phyloP scores from a whole-genome alignment of 2,329 filamentous ascomycete genomes.

The Diplodia mutila region DNA sequence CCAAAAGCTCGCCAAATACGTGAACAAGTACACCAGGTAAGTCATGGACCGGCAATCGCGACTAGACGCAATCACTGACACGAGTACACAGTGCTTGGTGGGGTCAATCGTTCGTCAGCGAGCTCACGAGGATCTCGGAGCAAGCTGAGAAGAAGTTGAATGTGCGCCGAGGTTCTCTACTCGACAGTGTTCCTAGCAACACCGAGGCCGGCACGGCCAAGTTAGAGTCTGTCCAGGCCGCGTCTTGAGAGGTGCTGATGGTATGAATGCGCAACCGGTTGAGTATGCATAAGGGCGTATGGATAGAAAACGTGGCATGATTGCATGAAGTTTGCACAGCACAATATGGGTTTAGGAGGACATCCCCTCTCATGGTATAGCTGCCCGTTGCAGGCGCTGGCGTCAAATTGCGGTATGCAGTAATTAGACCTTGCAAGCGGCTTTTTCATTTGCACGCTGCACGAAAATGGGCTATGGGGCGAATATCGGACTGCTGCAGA shows the following conservation, averaged over 20 bases:
- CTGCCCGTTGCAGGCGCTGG: not conserved
- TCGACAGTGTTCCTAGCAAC: constrained; percentile 16
- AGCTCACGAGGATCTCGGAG: constrained; percentile 67
- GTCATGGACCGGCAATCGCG: constrained; percentile 26
- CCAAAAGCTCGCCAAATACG: constrained; percentile 89
- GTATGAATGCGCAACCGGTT: not conserved
- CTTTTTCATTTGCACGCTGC: not conserved
- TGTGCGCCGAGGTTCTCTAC: constrained; percentile 33
- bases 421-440: not conserved
- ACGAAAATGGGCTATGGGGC: not conserved
- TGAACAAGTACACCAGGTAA: constrained; percentile 91
- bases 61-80: constrained; percentile 31
- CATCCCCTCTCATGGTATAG: not conserved
- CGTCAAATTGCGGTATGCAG: not conserved
- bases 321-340: constrained; percentile 15
- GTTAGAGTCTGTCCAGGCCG: not conserved
- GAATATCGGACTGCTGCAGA: not conserved
- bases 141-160: constrained; percentile 56
- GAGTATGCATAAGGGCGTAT: constrained; percentile 7
- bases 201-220: not conserved
- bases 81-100: constrained; percentile 73
- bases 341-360: not conserved
- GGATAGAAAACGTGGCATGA: constrained; percentile 18
- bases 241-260: not conserved
- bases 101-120: constrained; percentile 89